Evolutionary conservation across 2,329 filamentous ascomycete genomes (phyloP).

Genomic region (Hypomyces perniciosus): DNA sequence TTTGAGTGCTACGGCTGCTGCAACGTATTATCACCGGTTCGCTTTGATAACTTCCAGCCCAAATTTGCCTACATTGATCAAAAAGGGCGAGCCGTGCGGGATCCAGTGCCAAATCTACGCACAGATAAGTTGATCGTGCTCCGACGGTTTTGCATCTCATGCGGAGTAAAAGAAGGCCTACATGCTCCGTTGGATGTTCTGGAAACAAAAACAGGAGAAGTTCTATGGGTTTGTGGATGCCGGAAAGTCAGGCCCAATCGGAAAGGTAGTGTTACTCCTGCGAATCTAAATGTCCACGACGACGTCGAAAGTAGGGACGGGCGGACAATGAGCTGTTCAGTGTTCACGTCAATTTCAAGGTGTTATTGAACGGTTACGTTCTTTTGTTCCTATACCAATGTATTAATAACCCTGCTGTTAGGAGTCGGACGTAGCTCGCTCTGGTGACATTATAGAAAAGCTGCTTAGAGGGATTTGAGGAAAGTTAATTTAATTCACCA

Average conservation of each 20-base stretch:
- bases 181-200: slow-evolving; percentile 33
- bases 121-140: slow-evolving; percentile 27
- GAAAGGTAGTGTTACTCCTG: too few relatives aligned
- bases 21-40: slow-evolving; percentile 32
- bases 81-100: slow-evolving; percentile 24
- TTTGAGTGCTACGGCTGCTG: slow-evolving; percentile 39
- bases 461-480: too few relatives aligned
- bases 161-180: slow-evolving; percentile 32
- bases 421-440: too few relatives aligned
- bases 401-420: too few relatives aligned
- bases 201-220: slow-evolving; percentile 31
- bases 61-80: slow-evolving; percentile 28
- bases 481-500: too few relatives aligned
- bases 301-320: too few relatives aligned
- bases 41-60: slow-evolving; percentile 33
- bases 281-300: too few relatives aligned
- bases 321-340: too few relatives aligned
- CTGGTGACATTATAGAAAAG: too few relatives aligned
- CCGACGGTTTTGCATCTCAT: slow-evolving; percentile 37
- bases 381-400: too few relatives aligned
- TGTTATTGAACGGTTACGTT: too few relatives aligned
- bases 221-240: slow-evolving; percentile 37
- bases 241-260: slow-evolving; percentile 30
- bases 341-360: too few relatives aligned
- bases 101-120: slow-evolving; percentile 21